Base-by-base conservation (phyloP, 352 stramenopile genomes). In the Peronospora destructor region DNA sequence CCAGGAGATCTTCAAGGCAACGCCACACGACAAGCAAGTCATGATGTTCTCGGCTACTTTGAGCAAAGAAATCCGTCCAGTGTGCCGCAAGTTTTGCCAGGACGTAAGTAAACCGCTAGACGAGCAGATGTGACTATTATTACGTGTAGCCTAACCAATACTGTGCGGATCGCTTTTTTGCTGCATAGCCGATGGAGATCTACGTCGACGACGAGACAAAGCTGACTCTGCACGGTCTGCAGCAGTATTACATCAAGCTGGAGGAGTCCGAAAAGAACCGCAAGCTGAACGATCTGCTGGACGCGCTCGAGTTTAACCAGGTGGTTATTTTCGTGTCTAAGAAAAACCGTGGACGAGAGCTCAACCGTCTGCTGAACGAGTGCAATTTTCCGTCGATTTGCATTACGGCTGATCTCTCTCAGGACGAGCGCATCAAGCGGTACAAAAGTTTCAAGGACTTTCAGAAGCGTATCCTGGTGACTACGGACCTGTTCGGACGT, bases 381-480 rank as follows among this genome's bases (percentile, higher is more conserved):
- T 98, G 96, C 80, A 99, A 99, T 89, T 99, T 99, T 75, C 96
- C 97, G 45, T 98, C 95, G 45, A 99, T 99, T 51, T 98, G 95
- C 78, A 99, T 99, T 64, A 97, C 98, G 71, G 95, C 91, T 35
- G 91, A 97, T 48, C 88, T 99, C 72, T 89, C 85, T 30, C 96
- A 99, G 76, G 93, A 98, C 53, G 95, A 99, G 72, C 90, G 86
- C 66, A 98, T 99, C 67, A 90, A 95, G 59, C 82, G 95, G 36
- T 99, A 98, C 92, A 98, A 99, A 81, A 96, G 90, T 61, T 99
- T 99, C 79, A 99, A 99, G 82, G 94, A 99, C 50, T 99, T 98
- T 75, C 93, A 99, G 76, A 97, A 97, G 66, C 95, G 97, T 69
- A 99, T 99, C 66, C 80, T 99, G 40, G 96, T 99, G 32, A 97